Evolutionary conservation across 1,284 basidiomycete genomes (phyloP), one percentile per base, ranked within the genome.

Genomic region (Apiotrichum gracile): DNA sequence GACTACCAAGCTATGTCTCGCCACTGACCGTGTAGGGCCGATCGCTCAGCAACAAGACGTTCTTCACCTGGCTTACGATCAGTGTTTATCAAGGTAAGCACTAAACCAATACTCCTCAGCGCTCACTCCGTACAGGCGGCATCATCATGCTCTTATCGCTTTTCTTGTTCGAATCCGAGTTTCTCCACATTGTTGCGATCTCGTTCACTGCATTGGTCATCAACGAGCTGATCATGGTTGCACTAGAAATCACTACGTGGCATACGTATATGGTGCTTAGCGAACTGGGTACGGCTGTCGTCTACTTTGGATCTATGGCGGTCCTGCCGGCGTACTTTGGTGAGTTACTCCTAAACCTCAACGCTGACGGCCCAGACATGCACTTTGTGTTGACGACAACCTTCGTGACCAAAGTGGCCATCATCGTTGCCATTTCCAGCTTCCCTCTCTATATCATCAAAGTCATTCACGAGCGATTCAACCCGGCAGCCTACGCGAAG

Each of bases 221-320:
- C 35, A 99, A 98, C 74, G 96, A 99, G 71, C 82, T 99, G 47
- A 92, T 98, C 76, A 99, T 99, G 96, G 96, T 98, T 38, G 92
- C 91, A 0, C 74, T 97, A 58, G 92, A 97, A 75, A 93, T 97
- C 58, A 97, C 93, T 1, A 97, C 90, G 57, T 98, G 93, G 94
- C 96, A 99, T 75, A 69, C 85, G 8, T 97, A 97, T 76, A 98
- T 98, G 96, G 82, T 96, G 47, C 78, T 97, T 33, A 87, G 90
- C 4, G 91, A 97, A 72, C 78, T 98, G 33, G 86, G 85, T 22
- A 97, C 94, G 0, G 81, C 96, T 19, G 77, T 87, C 55, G 81
- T 98, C 59, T 99, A 98, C 70, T 84, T 89, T 52, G 80, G 90
- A 49, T 94, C 90, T 70, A 97, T 99, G 65, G 84, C 85, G 0